phyloP scores from a whole-genome alignment of 2,329 filamentous ascomycete species.

The Xylariomycetidae sp. region DNA sequence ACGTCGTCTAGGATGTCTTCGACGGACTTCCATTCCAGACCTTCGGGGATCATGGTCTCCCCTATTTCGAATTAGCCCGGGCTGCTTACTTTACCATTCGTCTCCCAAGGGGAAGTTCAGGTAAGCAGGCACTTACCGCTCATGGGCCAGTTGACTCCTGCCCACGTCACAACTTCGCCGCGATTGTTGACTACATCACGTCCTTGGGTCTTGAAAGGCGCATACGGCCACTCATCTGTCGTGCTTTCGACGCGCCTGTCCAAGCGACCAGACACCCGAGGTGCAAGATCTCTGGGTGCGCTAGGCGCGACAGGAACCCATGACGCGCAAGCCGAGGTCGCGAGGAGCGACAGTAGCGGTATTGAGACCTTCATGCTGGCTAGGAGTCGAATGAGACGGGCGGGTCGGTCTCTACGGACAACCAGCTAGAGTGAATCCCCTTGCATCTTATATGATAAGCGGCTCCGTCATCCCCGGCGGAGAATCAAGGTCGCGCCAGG shows the following conservation, averaged over 20 bases:
- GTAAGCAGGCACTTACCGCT: constrained; percentile 23
- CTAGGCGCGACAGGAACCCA: constrained; percentile 9
- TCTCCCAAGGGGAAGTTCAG: not conserved
- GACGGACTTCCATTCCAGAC: constrained; percentile 48
- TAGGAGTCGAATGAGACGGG: too few relatives aligned
- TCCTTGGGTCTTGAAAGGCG: constrained; percentile 33
- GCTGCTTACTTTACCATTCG: too few relatives aligned
- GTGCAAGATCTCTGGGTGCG: constrained; percentile 6
- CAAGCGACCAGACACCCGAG: constrained; percentile 8
- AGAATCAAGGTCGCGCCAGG: too few relatives aligned
- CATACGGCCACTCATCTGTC: constrained; percentile 30
- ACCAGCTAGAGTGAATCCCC: too few relatives aligned
- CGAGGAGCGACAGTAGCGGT: constrained; percentile 10
- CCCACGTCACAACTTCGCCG: constrained; percentile 31
- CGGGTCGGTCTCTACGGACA: too few relatives aligned
- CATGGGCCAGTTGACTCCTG: constrained; percentile 33
- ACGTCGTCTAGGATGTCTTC: constrained; percentile 44
- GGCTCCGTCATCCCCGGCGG: too few relatives aligned
- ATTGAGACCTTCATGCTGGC: constrained; percentile 13
- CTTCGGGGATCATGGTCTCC: constrained; percentile 53
- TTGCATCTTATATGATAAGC: too few relatives aligned
- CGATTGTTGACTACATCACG: constrained; percentile 33
- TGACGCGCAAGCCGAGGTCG: constrained; percentile 11
- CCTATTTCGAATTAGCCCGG: too few relatives aligned
- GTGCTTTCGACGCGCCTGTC: constrained; percentile 12